Evolutionary conservation across 352 stramenopile genomes (phyloP).

Genomic region (Aphanomyces stellatus): DNA sequence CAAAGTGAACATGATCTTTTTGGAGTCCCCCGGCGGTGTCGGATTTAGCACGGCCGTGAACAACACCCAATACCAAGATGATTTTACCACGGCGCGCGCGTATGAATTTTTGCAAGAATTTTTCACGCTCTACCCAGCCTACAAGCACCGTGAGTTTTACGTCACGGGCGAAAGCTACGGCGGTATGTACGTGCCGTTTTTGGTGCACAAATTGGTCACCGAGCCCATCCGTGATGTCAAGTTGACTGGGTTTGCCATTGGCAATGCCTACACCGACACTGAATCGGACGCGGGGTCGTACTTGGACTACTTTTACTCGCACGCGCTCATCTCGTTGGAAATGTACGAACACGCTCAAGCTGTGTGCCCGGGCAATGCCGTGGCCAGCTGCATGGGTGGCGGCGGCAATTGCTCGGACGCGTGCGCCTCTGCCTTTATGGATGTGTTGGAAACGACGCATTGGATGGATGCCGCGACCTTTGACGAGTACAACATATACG

Average conservation of each 20-base stretch:
- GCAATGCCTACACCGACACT: constrained; percentile 57
- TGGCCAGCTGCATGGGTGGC: not conserved
- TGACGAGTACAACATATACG: constrained; percentile 66
- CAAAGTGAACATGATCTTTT: constrained; percentile 10
- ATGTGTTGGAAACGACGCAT: not conserved
- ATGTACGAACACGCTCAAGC: constrained; percentile 47
- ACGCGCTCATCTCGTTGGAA: constrained; percentile 57
- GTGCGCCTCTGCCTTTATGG: not conserved
- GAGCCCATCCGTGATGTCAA: constrained; percentile 40
- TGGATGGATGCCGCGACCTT: constrained; percentile 26
- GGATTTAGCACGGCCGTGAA: constrained; percentile 14
- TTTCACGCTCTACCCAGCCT: constrained; percentile 56
- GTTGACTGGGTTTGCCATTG: constrained; percentile 53
- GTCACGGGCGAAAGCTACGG: constrained; percentile 83
- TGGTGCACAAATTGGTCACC: constrained; percentile 58
- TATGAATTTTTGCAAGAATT: constrained; percentile 63
- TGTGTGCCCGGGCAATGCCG: constrained; percentile 23
- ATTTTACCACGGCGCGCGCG: constrained; percentile 37
- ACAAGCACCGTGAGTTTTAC: constrained; percentile 60
- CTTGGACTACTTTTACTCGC: constrained; percentile 45
- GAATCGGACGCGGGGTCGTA: constrained; percentile 26
- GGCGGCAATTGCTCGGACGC: not conserved
- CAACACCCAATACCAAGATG: constrained; percentile 41
- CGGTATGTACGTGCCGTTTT: constrained; percentile 77
- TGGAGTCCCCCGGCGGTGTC: constrained; percentile 11